These are phyloP conservation scores for Nemophila menziesii DNA, from an alignment of 257 asterid species.

Conservation along the genomic window DNA sequence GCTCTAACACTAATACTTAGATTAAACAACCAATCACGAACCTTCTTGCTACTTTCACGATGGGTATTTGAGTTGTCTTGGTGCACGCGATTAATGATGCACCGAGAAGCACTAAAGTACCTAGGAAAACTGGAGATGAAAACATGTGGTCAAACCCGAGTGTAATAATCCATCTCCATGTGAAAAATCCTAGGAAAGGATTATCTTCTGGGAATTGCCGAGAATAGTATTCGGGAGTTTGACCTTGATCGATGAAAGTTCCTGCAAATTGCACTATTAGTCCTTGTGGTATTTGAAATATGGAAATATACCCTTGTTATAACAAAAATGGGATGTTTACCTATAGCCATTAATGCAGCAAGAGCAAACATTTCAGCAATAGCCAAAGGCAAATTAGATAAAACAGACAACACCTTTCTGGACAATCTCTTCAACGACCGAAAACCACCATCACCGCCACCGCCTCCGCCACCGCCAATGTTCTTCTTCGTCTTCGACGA, in stretches of 20 bases:
- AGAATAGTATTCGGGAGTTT: slow-evolving; percentile 54
- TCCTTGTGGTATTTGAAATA: background rate
- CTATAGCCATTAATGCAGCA: slow-evolving; percentile 84
- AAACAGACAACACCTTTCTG: slow-evolving; percentile 38
- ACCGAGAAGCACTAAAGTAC: slow-evolving; percentile 52
- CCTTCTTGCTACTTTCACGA: slow-evolving; percentile 87
- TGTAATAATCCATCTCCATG: slow-evolving; percentile 79
- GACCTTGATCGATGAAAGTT: slow-evolving; percentile 62
- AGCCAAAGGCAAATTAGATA: slow-evolving; percentile 75
- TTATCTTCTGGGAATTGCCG: slow-evolving; percentile 54
- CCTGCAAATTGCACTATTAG: slow-evolving; percentile 28
- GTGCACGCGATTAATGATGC: slow-evolving; percentile 90
- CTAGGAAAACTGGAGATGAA: slow-evolving; percentile 69
- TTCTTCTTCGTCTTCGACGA: slow-evolving; percentile 20
- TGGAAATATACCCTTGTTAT: no score
- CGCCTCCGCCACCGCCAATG: background rate
- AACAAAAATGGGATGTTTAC: slow-evolving; percentile 19
- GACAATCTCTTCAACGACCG: slow-evolving; percentile 30
- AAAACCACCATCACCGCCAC: slow-evolving; percentile 6
- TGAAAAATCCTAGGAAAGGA: slow-evolving; percentile 57
- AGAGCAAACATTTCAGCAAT: slow-evolving; percentile 60
- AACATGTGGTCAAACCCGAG: slow-evolving; percentile 87
- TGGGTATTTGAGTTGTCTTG: slow-evolving; percentile 70
- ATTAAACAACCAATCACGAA: slow-evolving; percentile 24
- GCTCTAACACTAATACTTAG: background rate